phyloP scores from a whole-genome alignment of 169 alveolate species.

The Eimeria sp. region DNA sequence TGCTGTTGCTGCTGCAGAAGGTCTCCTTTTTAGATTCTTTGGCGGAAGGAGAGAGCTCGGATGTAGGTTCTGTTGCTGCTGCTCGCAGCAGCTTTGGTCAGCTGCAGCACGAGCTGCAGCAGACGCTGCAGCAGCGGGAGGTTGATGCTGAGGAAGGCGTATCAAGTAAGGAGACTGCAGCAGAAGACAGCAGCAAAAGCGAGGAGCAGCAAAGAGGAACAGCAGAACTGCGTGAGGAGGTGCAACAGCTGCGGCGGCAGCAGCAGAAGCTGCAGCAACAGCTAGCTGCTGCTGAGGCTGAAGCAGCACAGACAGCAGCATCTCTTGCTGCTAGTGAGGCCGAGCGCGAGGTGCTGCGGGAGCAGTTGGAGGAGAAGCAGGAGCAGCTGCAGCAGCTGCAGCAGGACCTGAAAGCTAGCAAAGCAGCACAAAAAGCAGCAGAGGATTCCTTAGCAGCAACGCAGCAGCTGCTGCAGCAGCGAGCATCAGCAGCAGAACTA shows the following conservation, averaged over 20 bases:
- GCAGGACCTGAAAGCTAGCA: conserved; percentile 56
- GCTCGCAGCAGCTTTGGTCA: not conserved
- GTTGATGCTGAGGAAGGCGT: not conserved
- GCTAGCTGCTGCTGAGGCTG: conserved; percentile 43
- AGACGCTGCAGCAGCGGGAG: conserved; percentile 46
- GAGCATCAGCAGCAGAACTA: conserved; percentile 24
- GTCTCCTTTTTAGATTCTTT: not conserved
- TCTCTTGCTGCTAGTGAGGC: not conserved
- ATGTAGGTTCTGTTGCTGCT: not conserved
- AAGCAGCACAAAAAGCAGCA: conserved; percentile 50
- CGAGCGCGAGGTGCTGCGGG: not conserved
- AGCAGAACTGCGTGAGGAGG: conserved; percentile 2
- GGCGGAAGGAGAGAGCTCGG: not conserved
- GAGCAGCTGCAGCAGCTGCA: conserved; percentile 68
- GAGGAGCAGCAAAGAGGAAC: conserved; percentile 21
- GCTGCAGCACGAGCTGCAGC: conserved; percentile 36
- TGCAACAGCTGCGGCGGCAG: conserved; percentile 47
- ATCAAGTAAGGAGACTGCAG: not conserved
- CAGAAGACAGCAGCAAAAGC: not conserved
- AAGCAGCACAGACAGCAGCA: conserved; percentile 5
- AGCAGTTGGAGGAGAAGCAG: conserved; percentile 47
- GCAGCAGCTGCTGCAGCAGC: conserved; percentile 54
- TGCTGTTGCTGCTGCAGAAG: conserved; percentile 8
- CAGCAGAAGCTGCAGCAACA: conserved; percentile 62
- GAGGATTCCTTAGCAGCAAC: conserved; percentile 41